phyloP scores from a whole-genome alignment of 1,139 yeast species.

The Magnusiomyces paraingens region DNA sequence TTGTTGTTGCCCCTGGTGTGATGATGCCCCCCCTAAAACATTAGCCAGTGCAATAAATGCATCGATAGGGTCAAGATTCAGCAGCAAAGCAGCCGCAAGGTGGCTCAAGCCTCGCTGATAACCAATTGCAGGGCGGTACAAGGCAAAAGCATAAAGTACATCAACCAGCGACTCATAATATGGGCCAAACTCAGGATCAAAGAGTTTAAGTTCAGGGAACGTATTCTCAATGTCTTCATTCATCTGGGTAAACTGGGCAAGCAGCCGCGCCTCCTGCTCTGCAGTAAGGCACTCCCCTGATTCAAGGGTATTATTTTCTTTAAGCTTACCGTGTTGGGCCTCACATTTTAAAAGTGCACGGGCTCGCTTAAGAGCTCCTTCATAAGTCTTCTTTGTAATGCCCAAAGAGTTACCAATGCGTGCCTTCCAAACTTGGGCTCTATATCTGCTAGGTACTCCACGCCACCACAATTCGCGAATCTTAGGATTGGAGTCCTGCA shows the following conservation, averaged over 20 bases:
- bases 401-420: slow-evolving; percentile 38
- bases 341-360: slow-evolving; percentile 11
- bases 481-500: slow-evolving; percentile 29
- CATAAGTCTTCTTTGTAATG: slow-evolving; percentile 22
- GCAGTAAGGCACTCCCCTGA: background rate
- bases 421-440: slow-evolving; percentile 49
- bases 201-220: slow-evolving; percentile 43
- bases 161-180: slow-evolving; percentile 33
- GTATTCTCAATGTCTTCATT: slow-evolving; percentile 32
- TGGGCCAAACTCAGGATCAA: slow-evolving; percentile 35
- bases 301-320: background rate
- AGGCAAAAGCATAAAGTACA: slow-evolving; percentile 31
- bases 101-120: slow-evolving; percentile 25
- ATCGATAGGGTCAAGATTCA: slow-evolving; percentile 35
- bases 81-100: slow-evolving; percentile 41
- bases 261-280: slow-evolving; percentile 19
- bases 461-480: slow-evolving; percentile 61
- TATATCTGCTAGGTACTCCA: slow-evolving; percentile 47
- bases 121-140: slow-evolving; percentile 28
- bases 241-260: slow-evolving; percentile 20
- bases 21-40: slow-evolving; percentile 26
- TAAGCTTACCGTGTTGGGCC: background rate
- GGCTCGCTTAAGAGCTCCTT: slow-evolving; percentile 20
- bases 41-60: slow-evolving; percentile 45
- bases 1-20: slow-evolving; percentile 15